Evolutionary conservation across 2,329 filamentous ascomycete species (phyloP), one percentile per base, ranked within the genome.

Genomic region (Aureobasidium subglaciale): DNA sequence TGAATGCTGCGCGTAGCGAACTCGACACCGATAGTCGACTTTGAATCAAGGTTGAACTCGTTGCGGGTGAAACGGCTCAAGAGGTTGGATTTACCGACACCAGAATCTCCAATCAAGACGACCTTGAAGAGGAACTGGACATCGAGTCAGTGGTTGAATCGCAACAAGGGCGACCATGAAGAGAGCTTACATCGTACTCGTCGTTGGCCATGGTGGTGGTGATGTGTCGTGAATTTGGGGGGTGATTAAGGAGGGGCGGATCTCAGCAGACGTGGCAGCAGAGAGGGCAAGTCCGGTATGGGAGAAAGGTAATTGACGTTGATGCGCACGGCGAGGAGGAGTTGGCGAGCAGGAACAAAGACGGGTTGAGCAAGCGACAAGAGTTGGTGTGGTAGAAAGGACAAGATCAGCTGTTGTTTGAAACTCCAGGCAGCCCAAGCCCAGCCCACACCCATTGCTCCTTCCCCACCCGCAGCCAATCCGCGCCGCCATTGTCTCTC

Each of bases 21-120:
- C 78, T 99, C 93, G 74, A 99, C 93, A 68, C 93, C 93, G 77
- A 99, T 99, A 66, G 93, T 99, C 62, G 93, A 97, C 84, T 99
- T 97, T 74, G 92, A 95, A 78, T 99, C 93, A 64, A 97, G 83
- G 78, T 97, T 97, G 87, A 99, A 99, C 78, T 99, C 93, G 76
- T 99, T 97, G 73, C 93, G 90, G 67, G 93, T 97, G 84, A 99
- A 99, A 76, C 95, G 88, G 78, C 91, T 96, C 78, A 99, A 82
- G 67, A 99, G 89, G 79, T 99, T 99, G 80, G 93, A 99, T 82
- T 99, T 99, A 80, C 93, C 93, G 76, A 99, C 93, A 68, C 93
- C 93, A 65, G 91, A 96, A 79, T 99, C 93, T 84, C 93, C 93
- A 73, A 99, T 99, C 74, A 99, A 81, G 72, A 99, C 93, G 72